Percentiles rank a stretch among this genome's conserved stretches.
These are phyloP conservation scores for Microdochium bolleyi DNA, from an alignment of 2,329 filamentous ascomycete genomes.

Conservation along the genomic window DNA sequence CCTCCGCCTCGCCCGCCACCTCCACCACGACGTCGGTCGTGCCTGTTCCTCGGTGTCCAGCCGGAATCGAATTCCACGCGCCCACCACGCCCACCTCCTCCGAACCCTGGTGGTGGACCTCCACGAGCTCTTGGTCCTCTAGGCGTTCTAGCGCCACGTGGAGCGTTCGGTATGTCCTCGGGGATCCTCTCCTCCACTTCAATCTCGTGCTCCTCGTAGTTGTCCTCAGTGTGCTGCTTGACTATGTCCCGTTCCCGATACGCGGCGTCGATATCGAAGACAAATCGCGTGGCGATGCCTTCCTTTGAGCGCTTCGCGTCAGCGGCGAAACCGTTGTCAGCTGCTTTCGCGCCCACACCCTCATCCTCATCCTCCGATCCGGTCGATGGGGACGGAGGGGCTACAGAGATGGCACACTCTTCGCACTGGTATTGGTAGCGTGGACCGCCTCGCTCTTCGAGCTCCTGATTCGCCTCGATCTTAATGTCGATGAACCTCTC, in stretches of 20 bases:
- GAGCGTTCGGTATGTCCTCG: constrained; percentile 15
- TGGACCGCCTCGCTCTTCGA: constrained; percentile 53
- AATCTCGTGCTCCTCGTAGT: constrained; percentile 69
- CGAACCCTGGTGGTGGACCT: constrained; percentile 1
- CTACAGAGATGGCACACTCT: constrained; percentile 34
- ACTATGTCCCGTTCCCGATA: constrained; percentile 62
- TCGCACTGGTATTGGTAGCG: constrained; percentile 57
- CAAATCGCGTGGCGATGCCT: constrained; percentile 72
- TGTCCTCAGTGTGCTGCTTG: constrained; percentile 60
- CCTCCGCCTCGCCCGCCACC: not conserved
- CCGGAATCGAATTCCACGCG: constrained; percentile 2
- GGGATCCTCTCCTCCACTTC: constrained; percentile 63
- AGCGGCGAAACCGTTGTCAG: constrained; percentile 3
- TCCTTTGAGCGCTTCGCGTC: constrained; percentile 38
- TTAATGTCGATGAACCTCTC: constrained; percentile 79
- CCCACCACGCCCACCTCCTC: constrained; percentile 4
- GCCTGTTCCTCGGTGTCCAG: not conserved
- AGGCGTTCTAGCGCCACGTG: constrained; percentile 16
- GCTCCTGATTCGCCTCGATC: constrained; percentile 77
- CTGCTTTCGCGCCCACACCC: constrained; percentile 8
- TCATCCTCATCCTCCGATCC: constrained; percentile 13
- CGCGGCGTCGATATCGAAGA: constrained; percentile 74
- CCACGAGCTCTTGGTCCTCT: constrained; percentile 4
- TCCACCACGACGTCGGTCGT: not conserved
- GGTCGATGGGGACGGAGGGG: constrained; percentile 23